A percentile compares a stretch with the other conserved stretches of the same genome.
These are phyloP conservation scores for Plenodomus tracheiphilus DNA, from an alignment of 2,329 filamentous ascomycete species.

Conservation along the genomic window DNA sequence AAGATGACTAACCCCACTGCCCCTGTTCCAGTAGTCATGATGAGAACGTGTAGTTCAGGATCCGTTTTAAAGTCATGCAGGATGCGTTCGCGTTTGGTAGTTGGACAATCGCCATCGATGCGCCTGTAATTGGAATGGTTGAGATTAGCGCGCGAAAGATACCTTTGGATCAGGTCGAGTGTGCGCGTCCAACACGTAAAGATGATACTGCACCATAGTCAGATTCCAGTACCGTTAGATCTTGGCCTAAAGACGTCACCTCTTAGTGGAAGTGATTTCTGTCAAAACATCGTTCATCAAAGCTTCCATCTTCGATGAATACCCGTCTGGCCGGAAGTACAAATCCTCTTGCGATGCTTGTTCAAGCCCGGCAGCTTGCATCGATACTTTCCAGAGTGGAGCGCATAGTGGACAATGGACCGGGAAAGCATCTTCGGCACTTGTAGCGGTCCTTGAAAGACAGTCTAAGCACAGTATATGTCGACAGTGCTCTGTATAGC, in stretches of 20 bases:
- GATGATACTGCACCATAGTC: constrained; percentile 25
- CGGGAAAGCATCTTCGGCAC: constrained; percentile 4
- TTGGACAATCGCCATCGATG: constrained; percentile 51
- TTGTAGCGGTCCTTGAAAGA: constrained; percentile 25
- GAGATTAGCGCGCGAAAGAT: constrained; percentile 10
- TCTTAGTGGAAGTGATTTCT: constrained; percentile 32
- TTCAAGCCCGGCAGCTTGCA: neutral
- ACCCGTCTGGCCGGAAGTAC: constrained; percentile 36
- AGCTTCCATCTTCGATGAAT: constrained; percentile 41
- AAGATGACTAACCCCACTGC: constrained; percentile 50
- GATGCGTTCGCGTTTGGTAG: constrained; percentile 43
- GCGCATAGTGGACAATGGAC: constrained; percentile 29
- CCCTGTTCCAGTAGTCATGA: constrained; percentile 59
- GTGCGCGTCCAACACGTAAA: constrained; percentile 39
- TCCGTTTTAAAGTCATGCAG: constrained; percentile 46
- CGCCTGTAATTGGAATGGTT: constrained; percentile 31
- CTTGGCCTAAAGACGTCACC: constrained; percentile 12
- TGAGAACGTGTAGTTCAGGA: constrained; percentile 42
- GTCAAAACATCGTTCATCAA: constrained; percentile 38
- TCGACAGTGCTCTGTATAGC: constrained; percentile 27
- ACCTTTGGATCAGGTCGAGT: constrained; percentile 25
- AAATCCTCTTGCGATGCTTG: constrained; percentile 20
- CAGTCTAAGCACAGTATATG: constrained; percentile 44
- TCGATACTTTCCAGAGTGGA: constrained; percentile 10
- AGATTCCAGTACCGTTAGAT: neutral